Evolutionary conservation across 768 basidiomycete genomes (phyloP), one percentile per base, ranked within the genome.

Genomic region (Porphyrellus cyaneotinctus): DNA sequence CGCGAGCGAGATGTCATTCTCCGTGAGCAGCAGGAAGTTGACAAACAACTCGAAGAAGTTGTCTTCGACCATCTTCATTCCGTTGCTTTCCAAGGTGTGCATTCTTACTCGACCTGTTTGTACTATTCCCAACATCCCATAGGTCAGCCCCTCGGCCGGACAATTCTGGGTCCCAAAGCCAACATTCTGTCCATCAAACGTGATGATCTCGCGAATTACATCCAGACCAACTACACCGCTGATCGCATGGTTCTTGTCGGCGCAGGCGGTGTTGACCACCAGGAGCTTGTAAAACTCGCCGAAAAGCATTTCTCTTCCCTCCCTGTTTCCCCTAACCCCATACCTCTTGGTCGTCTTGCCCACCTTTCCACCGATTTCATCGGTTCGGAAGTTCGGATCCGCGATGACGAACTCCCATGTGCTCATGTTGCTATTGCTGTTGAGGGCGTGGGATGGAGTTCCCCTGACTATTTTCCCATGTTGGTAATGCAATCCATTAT

Each of bases 161-260:
- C 95, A 57, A 98, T 98, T 70, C 91, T 98, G 53, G 97, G 95
- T 4, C 95, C 97, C 47, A 94, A 93, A 72, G 79, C 81, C 54
- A 97, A 97, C 77, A 98, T 99, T 64, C 78, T 95, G 57, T 97
- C 95, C 52, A 95, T 99, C 75, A 84, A 85, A 70, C 87, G 88
- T 43, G 84, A 90, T 58, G 95, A 98, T 72, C 85, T 99, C 38
- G 71, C 80, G 20, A 79, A 77, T 22, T 99, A 98, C 76, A 97
- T 98, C 76, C 84, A 92, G 72, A 95, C 88, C 61, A 98, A 99
- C 80, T 98, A 98, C 75, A 95, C 92, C 47, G 86, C 95, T 39
- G 95, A 99, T 76, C 91, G 95, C 55, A 98, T 99, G 93, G 94
- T 97, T 55, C 87, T 99, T 55, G 95, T 97, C 60, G 97, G 95